These are phyloP conservation scores for Eutrema yunnanense DNA, from an alignment of 345 rosid species.

Conservation along the genomic window DNA sequence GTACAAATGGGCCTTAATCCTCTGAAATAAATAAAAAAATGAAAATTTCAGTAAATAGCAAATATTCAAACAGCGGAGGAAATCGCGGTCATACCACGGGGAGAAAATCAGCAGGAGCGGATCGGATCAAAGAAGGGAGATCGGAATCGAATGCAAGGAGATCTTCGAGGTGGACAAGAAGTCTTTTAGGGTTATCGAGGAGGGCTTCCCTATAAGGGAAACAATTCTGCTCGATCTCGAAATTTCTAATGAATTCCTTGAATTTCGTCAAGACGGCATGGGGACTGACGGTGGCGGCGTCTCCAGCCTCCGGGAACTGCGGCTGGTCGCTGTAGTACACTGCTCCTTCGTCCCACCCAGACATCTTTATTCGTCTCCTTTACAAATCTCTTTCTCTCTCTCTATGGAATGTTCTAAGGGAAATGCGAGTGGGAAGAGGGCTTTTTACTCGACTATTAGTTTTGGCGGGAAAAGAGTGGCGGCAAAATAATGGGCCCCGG, in stretches of 20 bases:
- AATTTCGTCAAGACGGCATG: conserved; percentile 71
- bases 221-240: conserved; percentile 63
- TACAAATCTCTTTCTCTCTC: background rate
- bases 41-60: background rate
- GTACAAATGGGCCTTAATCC: background rate
- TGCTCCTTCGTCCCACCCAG: conserved; percentile 92
- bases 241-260: conserved; percentile 84
- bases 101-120: conserved; percentile 73
- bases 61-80: background rate
- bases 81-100: conserved; percentile 44
- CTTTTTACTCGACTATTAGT: background rate
- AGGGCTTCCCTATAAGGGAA: conserved; percentile 87
- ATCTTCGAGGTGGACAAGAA: conserved; percentile 71
- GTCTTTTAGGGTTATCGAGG: conserved; percentile 60
- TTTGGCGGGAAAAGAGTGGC: conserved; percentile 26
- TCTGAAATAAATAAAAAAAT: background rate
- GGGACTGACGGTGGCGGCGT: conserved; percentile 45
- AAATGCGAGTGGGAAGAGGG: background rate
- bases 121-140: conserved; percentile 73
- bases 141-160: conserved; percentile 76
- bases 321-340: conserved; percentile 94
- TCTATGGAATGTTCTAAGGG: background rate
- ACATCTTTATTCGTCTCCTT: conserved; percentile 40
- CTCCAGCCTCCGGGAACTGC: conserved; percentile 65
- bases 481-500: conserved; percentile 7